phyloP scores from a whole-genome alignment of 2,329 filamentous ascomycete species.

The Colletotrichum godetiae region DNA sequence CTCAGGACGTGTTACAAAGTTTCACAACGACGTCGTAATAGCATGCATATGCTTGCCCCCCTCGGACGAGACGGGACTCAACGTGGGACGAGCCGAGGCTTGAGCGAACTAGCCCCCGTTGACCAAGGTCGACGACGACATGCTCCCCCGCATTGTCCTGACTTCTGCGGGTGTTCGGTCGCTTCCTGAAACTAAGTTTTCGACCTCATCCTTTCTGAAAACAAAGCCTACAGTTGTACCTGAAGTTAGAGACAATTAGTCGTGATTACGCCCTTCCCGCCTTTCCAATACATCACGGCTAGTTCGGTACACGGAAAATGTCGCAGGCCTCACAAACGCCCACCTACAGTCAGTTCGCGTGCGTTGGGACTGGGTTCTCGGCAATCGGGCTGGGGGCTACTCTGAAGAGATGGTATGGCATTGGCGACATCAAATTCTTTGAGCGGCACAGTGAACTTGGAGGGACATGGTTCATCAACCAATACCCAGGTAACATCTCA shows the following conservation, averaged over 20 bases:
- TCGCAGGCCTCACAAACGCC: background rate
- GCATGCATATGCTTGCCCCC: background rate
- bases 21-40: background rate
- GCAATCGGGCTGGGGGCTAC: constrained; percentile 71
- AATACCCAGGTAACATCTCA: constrained; percentile 61
- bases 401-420: constrained; percentile 66
- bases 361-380: constrained; percentile 71
- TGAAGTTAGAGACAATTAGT: background rate
- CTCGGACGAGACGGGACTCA: background rate
- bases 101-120: background rate
- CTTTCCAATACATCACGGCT: no score
- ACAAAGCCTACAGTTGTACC: background rate
- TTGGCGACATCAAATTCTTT: constrained; percentile 70
- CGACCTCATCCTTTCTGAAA: background rate
- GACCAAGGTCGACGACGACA: background rate
- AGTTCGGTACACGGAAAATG: background rate
- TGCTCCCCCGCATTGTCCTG: background rate
- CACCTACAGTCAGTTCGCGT: constrained; percentile 52
- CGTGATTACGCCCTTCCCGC: no score
- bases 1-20: background rate
- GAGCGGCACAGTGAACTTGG: constrained; percentile 68
- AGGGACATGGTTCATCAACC: constrained; percentile 73
- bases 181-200: background rate
- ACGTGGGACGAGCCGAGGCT: background rate
- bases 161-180: background rate